Evolutionary conservation across 2,329 filamentous ascomycete genomes (phyloP).

Genomic region (Macroventuria anomochaeta): DNA sequence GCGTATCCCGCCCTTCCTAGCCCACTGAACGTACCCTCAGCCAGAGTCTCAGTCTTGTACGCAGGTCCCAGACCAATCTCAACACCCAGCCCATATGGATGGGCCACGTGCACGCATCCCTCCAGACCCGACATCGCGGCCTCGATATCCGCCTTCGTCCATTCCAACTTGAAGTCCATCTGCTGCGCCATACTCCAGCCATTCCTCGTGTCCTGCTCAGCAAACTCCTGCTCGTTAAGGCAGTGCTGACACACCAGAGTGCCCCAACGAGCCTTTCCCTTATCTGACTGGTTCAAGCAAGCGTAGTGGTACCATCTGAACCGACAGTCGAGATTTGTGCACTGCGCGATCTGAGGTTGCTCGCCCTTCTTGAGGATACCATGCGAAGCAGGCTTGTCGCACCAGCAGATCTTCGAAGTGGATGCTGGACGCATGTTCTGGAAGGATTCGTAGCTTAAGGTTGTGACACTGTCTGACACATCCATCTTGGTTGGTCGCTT

Average conservation of each 20-base stretch:
- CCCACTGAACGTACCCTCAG: background rate
- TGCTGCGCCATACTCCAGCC: background rate
- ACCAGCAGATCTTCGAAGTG: slow-evolving; percentile 25
- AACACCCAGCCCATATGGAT: background rate
- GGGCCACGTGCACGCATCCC: background rate
- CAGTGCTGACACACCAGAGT: slow-evolving; percentile 21
- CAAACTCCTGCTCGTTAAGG: slow-evolving; percentile 13
- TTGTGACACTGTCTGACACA: background rate
- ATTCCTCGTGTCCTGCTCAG: background rate
- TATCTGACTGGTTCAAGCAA: slow-evolving; percentile 26
- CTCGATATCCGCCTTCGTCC: background rate
- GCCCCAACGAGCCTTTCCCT: slow-evolving; percentile 17
- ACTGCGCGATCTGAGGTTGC: slow-evolving; percentile 22
- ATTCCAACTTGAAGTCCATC: background rate
- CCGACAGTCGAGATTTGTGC: slow-evolving; percentile 20
- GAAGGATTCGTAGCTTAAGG: background rate
- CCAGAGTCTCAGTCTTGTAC: background rate
- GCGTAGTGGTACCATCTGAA: slow-evolving; percentile 31
- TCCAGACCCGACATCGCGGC: background rate
- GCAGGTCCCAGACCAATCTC: background rate
- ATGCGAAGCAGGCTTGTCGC: slow-evolving; percentile 18
- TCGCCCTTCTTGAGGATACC: slow-evolving; percentile 2
- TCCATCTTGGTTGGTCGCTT: background rate
- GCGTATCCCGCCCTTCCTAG: background rate
- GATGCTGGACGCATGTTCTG: background rate